Percentiles rank a stretch among this genome's conserved stretches.
These are phyloP conservation scores for Xylariaceae sp. DNA, from an alignment of 2,329 filamentous ascomycete species.

Conservation along the genomic window DNA sequence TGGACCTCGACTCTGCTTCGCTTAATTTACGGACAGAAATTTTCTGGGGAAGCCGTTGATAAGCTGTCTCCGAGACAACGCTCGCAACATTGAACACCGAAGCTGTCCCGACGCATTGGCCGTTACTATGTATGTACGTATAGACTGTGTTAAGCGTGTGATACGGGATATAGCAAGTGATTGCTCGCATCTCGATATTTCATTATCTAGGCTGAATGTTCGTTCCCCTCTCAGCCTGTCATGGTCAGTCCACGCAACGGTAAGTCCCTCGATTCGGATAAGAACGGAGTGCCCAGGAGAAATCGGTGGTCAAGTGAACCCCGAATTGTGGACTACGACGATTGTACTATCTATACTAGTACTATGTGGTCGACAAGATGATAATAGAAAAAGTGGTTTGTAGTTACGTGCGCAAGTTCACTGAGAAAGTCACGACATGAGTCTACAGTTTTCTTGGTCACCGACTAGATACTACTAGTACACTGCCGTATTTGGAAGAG, in stretches of 20 bases:
- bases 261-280: conserved; percentile 15
- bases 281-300: conserved; percentile 13
- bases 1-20: conserved; percentile 24
- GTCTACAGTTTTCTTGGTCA: conserved; percentile 10
- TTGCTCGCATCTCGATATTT: conserved; percentile 12
- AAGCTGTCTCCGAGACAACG: neutral
- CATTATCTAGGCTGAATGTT: conserved; percentile 7
- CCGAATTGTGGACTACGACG: conserved; percentile 18
- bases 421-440: conserved; percentile 7
- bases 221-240: no score
- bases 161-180: conserved; percentile 15
- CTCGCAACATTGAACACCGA: conserved; percentile 21
- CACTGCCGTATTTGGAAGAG: conserved; percentile 14
- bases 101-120: conserved; percentile 7
- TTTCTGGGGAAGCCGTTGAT: conserved; percentile 4
- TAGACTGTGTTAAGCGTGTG: conserved; percentile 1
- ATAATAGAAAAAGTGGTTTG: conserved; percentile 9
- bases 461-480: conserved; percentile 20
- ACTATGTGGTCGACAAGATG: neutral
- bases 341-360: conserved; percentile 2
- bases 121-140: no score
- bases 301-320: conserved; percentile 4
- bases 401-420: conserved; percentile 5
- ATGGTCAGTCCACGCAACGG: neutral
- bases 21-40: conserved; percentile 16